Evolutionary conservation across 345 rosid species (phyloP), one percentile per base, ranked within the genome.

Genomic region (Boechera divaricarpa): DNA sequence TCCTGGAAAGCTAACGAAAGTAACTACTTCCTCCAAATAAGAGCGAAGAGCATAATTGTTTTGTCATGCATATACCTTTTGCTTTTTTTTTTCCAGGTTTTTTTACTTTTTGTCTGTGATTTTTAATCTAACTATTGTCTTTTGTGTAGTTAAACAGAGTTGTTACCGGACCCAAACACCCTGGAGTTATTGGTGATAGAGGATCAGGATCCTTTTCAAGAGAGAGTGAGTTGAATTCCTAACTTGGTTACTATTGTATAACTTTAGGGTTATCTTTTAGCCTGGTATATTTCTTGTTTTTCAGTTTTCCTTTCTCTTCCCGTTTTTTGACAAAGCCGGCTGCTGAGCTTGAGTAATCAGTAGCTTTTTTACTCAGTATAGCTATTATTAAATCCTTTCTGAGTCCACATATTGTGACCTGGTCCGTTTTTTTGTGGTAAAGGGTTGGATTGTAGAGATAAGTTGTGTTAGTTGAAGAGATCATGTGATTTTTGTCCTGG

Each of bases 171-270:
- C 99, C 99, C 65, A 88, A 87, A 78, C 86, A 89, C 83, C 96
- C 93, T 10, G 99, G 99, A 77, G 89, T 95, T 67, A 95, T 95
- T 78, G 99, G 99, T 67, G 99, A 92, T 73, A 84, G 97, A 85
- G 90, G 91, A 75, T 95, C 99, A 53, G 93, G 97, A 53, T 95
- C 99, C 21, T 92, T 95, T 82, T 95, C 99, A 45, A 92, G 99
- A 85, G 99, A 92, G 86, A 95, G 99, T 95, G 78, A 95, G 99
- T 87, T 79, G 1, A 38, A 62, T 24, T 63, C 41, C 42, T 52
- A 42, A 36, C 64, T 54, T 73, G 36, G 12, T 48, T 69, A 8
- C 48, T 69, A 56, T 24, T 65, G 7, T 53, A 53, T 68, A 13
- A 7, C 21, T 47, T 47, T 15, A 47, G 4, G 1, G 8, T 44